A percentile compares a stretch with the other conserved stretches of the same genome.
Evolutionary conservation across 2,329 filamentous ascomycete species (phyloP).

Genomic region (Dothiorella sarmentorum): DNA sequence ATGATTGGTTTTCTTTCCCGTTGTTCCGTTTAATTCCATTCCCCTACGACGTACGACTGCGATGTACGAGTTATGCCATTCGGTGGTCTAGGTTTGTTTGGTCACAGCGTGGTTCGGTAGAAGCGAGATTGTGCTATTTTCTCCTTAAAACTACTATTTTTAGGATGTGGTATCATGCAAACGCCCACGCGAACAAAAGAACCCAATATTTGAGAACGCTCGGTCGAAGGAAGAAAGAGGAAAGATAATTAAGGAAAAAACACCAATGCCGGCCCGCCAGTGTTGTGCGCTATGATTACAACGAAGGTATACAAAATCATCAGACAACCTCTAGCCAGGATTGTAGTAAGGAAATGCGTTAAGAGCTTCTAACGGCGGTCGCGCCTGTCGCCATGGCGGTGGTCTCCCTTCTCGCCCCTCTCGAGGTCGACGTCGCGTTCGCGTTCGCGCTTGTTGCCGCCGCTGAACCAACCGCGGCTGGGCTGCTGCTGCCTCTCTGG

Average conservation of each 20-base stretch:
- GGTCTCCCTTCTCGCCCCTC: conserved; percentile 9
- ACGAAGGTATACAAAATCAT: conserved; percentile 9
- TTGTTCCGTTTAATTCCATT: too few relatives aligned
- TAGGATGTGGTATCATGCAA: conserved; percentile 1
- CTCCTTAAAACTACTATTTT: background rate
- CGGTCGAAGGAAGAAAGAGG: background rate
- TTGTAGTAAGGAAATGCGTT: background rate
- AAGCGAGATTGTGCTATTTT: background rate
- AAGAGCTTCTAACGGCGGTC: conserved; percentile 5
- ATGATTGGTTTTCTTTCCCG: too few relatives aligned
- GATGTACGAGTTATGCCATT: background rate
- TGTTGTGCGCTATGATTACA: conserved; percentile 6
- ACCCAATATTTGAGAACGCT: background rate
- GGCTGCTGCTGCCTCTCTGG: background rate
- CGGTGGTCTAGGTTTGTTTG: background rate
- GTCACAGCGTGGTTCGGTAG: background rate
- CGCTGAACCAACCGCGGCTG: conserved; percentile 15
- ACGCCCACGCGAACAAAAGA: background rate
- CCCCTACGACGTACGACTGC: background rate
- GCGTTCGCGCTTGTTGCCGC: conserved; percentile 15
- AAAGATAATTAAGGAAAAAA: conserved; percentile 5
- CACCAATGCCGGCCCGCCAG: conserved; percentile 7
- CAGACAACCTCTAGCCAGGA: background rate
- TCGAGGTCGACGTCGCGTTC: conserved; percentile 17
- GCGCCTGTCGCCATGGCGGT: background rate